Evolutionary conservation across 306 rosid species (phyloP).

Genomic region (Casuarina cunninghamiana): DNA sequence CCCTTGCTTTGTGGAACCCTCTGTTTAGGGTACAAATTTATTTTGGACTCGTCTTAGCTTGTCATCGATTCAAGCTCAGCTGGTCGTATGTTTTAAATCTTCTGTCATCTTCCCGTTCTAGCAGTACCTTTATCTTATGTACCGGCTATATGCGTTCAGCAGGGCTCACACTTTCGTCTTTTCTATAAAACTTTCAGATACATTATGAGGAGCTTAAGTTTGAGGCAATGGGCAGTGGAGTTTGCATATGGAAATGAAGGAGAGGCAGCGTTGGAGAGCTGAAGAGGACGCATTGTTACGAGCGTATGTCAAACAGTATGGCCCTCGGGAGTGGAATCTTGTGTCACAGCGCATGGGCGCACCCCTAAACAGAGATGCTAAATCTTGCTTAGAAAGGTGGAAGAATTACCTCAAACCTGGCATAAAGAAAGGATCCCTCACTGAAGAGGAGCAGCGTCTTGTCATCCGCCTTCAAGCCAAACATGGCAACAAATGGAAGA

Average conservation of each 20-base stretch:
- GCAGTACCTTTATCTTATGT: neutral
- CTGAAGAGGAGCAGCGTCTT: conserved; percentile 77
- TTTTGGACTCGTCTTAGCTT: neutral
- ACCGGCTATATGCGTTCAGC: neutral
- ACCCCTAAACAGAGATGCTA: conserved; percentile 69
- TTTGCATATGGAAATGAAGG: conserved; percentile 75
- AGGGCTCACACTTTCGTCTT: conserved; percentile 22
- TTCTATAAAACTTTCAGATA: conserved; percentile 37
- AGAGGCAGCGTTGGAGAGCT: conserved; percentile 79
- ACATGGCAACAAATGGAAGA: conserved; percentile 90
- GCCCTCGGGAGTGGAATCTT: conserved; percentile 91
- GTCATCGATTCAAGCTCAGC: neutral
- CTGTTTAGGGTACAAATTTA: neutral
- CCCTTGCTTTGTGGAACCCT: neutral
- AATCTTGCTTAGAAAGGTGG: conserved; percentile 91
- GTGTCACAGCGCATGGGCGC: conserved; percentile 87
- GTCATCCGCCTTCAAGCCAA: conserved; percentile 74
- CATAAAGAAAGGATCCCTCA: conserved; percentile 80
- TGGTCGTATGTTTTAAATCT: neutral
- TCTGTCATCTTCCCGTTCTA: neutral
- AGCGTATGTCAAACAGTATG: conserved; percentile 79
- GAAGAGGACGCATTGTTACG: conserved; percentile 81
- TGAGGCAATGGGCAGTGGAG: conserved; percentile 50
- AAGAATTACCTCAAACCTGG: conserved; percentile 87
- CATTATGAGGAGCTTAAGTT: conserved; percentile 68